Evolutionary conservation across 805 yeast genomes (phyloP), one percentile per base, ranked within the genome.

Genomic region (Pachysolen tannophilus): DNA sequence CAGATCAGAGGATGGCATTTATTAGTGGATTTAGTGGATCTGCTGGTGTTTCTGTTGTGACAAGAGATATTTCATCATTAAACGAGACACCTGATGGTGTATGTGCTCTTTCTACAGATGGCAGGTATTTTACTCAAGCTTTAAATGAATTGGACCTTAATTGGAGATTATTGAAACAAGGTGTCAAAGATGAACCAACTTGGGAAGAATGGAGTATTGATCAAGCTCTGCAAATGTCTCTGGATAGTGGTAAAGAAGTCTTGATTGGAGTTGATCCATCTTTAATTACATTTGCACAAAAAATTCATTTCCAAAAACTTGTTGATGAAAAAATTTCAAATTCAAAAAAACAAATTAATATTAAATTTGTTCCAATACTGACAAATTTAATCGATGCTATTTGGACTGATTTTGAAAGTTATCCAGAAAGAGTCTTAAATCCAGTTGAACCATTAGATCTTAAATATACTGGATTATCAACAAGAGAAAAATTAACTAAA

Each of bases 391-490:
- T 74, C 17, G 74, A 65, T 41, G 48, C 49, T 20, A 70, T 73
- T 30, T 73, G 80, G 79, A 43, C 53, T 14, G 35, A 53, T 10
- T 73, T 72, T 49, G 90, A 85, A 59, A 66, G 67, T 16, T 47
- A 63, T 6, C 96, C 97, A 17, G 50, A 47, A 8, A 63, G 84
- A 37, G 65, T 75, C 17, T 51, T 63, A 11, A 68, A 66, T 30
- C 63, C 66, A 3, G 63, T 88, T 31, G 54, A 66, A 23, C 53
- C 64, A 18, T 67, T 85, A 36, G 72, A 65, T 33, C 48, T 56
- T 3, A 61, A 74, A 42, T 80, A 54, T 52, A 61, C 83, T 5
- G 98, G 97, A 30, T 81, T 75, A 53, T 51, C 69, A 2, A 70
- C 75, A 26, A 49, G 58, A 27, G 63, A 69, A 3, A 92, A 92